These are phyloP conservation scores for Cordyceps militaris DNA, from an alignment of 2,329 filamentous ascomycete genomes.

Conservation along the genomic window DNA sequence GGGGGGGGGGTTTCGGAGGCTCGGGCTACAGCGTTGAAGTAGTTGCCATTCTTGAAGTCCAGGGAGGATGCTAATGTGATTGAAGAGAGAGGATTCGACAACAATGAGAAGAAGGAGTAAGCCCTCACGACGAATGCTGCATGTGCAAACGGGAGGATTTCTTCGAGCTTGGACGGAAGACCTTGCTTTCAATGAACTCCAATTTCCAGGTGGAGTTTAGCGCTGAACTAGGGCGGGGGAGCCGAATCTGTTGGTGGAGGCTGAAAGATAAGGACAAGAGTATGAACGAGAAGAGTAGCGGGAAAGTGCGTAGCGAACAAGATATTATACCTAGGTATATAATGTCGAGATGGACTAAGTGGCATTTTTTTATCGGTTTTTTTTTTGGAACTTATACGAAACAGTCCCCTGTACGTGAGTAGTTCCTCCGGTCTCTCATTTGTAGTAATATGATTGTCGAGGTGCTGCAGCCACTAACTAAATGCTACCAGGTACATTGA, in stretches of 20 bases:
- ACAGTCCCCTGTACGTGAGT: no score
- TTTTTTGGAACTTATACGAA: no score
- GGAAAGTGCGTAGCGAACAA: background rate
- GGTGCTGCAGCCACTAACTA: constrained; percentile 8
- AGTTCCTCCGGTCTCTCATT: no score
- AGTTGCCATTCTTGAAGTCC: background rate
- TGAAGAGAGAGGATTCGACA: background rate
- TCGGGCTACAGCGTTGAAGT: background rate
- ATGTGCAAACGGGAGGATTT: constrained; percentile 9
- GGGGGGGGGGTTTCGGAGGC: background rate
- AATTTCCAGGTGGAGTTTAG: constrained; percentile 6
- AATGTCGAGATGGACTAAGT: no score
- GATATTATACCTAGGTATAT: background rate
- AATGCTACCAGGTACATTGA: background rate
- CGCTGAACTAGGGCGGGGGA: constrained; percentile 2
- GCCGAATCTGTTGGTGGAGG: background rate
- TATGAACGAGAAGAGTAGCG: background rate
- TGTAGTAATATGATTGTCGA: background rate
- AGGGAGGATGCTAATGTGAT: background rate
- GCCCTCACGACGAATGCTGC: background rate
- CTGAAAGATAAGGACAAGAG: constrained; percentile 2
- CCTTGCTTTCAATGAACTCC: background rate
- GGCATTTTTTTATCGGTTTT: no score
- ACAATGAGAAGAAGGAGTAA: background rate
- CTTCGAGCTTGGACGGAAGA: background rate